A percentile compares a stretch with the other conserved stretches of the same genome.
These are phyloP conservation scores for Shiraia sp. DNA, from an alignment of 2,329 filamentous ascomycete genomes.

Conservation along the genomic window DNA sequence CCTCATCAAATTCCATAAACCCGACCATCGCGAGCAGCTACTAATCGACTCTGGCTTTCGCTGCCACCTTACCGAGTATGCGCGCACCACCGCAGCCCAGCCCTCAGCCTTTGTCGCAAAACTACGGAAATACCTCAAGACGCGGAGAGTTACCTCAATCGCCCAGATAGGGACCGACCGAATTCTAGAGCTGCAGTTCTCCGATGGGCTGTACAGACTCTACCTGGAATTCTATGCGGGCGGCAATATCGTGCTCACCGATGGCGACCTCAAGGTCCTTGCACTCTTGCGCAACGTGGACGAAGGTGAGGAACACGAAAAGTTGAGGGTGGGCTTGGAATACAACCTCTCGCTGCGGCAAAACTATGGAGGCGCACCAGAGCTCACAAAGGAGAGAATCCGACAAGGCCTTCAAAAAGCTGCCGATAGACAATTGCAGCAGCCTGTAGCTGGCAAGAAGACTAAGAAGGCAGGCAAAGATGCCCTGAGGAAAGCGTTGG, in stretches of 20 bases:
- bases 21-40: slow-evolving; percentile 84
- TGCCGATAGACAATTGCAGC: slow-evolving; percentile 60
- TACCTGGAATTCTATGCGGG: slow-evolving; percentile 96
- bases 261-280: slow-evolving; percentile 79
- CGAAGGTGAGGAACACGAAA: slow-evolving; percentile 82
- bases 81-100: slow-evolving; percentile 79
- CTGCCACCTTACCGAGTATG: slow-evolving; percentile 90
- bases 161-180: slow-evolving; percentile 89
- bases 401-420: slow-evolving; percentile 69
- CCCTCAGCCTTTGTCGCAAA: slow-evolving; percentile 85
- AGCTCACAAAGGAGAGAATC: slow-evolving; percentile 74
- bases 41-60: slow-evolving; percentile 95
- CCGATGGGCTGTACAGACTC: slow-evolving; percentile 83
- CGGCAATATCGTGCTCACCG: slow-evolving; percentile 92
- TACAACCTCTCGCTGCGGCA: slow-evolving; percentile 84
- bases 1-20: slow-evolving; percentile 91
- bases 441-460: slow-evolving; percentile 62
- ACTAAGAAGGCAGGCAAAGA: slow-evolving; percentile 75
- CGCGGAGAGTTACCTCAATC: slow-evolving; percentile 78
- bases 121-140: slow-evolving; percentile 86
- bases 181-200: slow-evolving; percentile 90
- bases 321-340: slow-evolving; percentile 73
- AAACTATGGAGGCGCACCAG: slow-evolving; percentile 77
- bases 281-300: slow-evolving; percentile 78
- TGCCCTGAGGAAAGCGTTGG: slow-evolving; percentile 77